phyloP scores from a whole-genome alignment of 805 yeast species.

The Starmerella floricola region DNA sequence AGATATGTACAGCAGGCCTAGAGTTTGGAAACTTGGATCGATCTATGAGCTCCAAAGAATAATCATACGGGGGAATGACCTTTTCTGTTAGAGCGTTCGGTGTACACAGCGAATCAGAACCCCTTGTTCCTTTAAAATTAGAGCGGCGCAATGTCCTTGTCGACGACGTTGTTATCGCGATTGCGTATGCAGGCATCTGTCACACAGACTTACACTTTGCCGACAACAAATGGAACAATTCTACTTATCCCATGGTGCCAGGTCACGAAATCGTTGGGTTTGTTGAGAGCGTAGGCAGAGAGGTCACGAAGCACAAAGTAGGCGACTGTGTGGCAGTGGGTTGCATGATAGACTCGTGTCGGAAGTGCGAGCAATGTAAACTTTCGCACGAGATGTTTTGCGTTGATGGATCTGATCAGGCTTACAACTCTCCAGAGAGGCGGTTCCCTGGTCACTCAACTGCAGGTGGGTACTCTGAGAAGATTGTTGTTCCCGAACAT shows the following conservation, averaged over 20 bases:
- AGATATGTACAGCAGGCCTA: too few relatives aligned
- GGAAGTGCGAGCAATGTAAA: conserved; percentile 48
- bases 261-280: conserved; percentile 38
- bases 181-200: conserved; percentile 33
- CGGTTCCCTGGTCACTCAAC: conserved; percentile 47
- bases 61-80: conserved; percentile 3
- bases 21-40: too few relatives aligned
- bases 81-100: conserved; percentile 15
- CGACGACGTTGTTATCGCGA: conserved; percentile 28
- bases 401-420: conserved; percentile 33
- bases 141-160: conserved; percentile 16
- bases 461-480: conserved; percentile 36
- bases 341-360: conserved; percentile 52
- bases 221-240: conserved; percentile 40
- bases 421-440: conserved; percentile 35
- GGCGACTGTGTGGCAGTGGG: conserved; percentile 79
- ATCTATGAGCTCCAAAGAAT: too few relatives aligned
- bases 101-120: not conserved
- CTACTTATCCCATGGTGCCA: conserved; percentile 32
- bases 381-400: conserved; percentile 48
- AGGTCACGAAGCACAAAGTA: conserved; percentile 39
- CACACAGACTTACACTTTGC: conserved; percentile 47
- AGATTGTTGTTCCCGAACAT: conserved; percentile 39
- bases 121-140: conserved; percentile 10
- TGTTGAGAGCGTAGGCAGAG: conserved; percentile 39